Evolutionary conservation across 140 eudicot species (phyloP).

Genomic region (Oenanthe javanica): DNA sequence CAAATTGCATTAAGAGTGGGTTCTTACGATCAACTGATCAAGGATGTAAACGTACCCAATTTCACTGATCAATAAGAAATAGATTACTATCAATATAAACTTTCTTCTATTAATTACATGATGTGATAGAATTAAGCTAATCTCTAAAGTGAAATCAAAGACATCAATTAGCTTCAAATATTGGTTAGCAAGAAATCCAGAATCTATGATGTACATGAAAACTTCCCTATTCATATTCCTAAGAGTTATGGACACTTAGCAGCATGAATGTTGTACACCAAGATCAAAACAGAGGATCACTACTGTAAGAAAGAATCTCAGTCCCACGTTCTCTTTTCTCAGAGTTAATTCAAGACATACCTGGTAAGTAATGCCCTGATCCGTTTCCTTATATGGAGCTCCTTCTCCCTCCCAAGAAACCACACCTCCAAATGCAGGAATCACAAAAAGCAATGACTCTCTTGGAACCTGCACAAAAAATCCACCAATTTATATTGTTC

Average conservation of each 20-base stretch:
- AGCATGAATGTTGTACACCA: background rate
- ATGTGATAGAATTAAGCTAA: background rate
- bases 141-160: background rate
- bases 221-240: background rate
- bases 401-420: conserved; percentile 95
- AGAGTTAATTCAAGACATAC: conserved; percentile 18
- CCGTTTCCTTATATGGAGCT: conserved; percentile 69
- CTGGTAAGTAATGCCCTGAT: conserved; percentile 68
- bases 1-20: background rate
- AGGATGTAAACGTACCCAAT: background rate
- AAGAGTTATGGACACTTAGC: background rate
- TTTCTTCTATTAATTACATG: background rate
- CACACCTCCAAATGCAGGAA: conserved; percentile 83
- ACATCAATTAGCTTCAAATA: background rate
- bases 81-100: background rate
- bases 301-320: background rate
- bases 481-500: background rate
- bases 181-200: background rate
- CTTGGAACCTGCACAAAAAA: conserved; percentile 61
- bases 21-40: background rate
- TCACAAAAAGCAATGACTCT: conserved; percentile 71
- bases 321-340: background rate
- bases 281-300: background rate
- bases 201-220: background rate
- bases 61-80: background rate